Percentiles rank a stretch among this genome's conserved stretches.
These are phyloP conservation scores for Microdochium nivale DNA, from an alignment of 2,329 filamentous ascomycete genomes.

Conservation along the genomic window DNA sequence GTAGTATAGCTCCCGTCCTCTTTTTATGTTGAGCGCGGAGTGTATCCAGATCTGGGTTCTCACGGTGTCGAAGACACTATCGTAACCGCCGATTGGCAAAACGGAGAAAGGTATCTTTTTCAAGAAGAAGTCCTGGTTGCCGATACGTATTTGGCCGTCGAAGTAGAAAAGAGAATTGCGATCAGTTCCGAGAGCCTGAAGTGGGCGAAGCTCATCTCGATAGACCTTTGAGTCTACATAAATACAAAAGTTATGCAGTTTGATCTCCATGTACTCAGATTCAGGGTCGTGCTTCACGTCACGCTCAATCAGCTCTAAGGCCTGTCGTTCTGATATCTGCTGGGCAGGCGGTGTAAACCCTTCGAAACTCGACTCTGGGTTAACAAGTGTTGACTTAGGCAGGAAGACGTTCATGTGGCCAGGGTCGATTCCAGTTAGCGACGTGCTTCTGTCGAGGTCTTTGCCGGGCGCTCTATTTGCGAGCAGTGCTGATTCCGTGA, in stretches of 20 bases:
- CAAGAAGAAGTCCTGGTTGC: conserved; percentile 38
- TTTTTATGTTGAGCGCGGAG: conserved; percentile 33
- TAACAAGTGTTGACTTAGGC: conserved; percentile 11
- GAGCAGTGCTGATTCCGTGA: too few relatives aligned
- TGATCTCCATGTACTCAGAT: conserved; percentile 32
- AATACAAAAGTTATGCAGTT: conserved; percentile 48
- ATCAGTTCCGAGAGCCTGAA: conserved; percentile 40
- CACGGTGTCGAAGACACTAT: conserved; percentile 33
- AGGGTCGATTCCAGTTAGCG: not conserved
- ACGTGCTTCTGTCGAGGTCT: too few relatives aligned
- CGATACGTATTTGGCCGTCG: conserved; percentile 48
- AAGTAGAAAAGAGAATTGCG: conserved; percentile 38
- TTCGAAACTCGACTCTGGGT: conserved; percentile 15
- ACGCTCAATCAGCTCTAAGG: conserved; percentile 19
- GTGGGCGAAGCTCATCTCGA: conserved; percentile 40
- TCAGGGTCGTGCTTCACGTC: conserved; percentile 7
- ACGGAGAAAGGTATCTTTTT: conserved; percentile 44
- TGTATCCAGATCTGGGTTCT: conserved; percentile 54
- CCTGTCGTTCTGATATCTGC: conserved; percentile 17
- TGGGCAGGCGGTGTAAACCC: conserved; percentile 15
- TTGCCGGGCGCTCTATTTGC: too few relatives aligned
- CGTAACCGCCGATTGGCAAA: conserved; percentile 61
- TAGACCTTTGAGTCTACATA: conserved; percentile 34
- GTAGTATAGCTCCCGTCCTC: conserved; percentile 50
- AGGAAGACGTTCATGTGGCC: conserved; percentile 4